Percentiles rank a stretch among this genome's conserved stretches.
Evolutionary conservation across 768 basidiomycete genomes (phyloP).

Genomic region (Boletus sp.): DNA sequence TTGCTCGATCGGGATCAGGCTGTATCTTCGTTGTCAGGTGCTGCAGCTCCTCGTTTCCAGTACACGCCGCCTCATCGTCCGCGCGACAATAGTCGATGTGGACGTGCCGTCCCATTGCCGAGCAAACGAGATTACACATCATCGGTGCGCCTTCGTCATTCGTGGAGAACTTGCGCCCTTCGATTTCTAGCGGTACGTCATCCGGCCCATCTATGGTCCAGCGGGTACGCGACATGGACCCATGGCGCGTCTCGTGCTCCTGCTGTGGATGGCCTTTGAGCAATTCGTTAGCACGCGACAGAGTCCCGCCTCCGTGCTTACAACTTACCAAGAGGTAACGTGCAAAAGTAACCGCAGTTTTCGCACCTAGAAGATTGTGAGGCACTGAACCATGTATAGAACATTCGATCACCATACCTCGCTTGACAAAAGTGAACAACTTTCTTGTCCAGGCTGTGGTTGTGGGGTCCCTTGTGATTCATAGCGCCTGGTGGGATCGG

Average conservation of each 20-base stretch:
- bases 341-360: conserved; percentile 58
- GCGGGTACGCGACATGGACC: conserved; percentile 55
- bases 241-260: conserved; percentile 62
- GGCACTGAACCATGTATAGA: neutral
- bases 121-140: conserved; percentile 58
- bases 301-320: accelerated
- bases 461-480: conserved; percentile 46
- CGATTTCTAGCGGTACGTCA: conserved; percentile 47
- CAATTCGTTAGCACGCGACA: neutral
- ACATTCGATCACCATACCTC: conserved; percentile 29
- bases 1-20: conserved; percentile 45
- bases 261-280: conserved; percentile 52
- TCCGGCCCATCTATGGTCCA: conserved; percentile 58
- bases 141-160: conserved; percentile 59
- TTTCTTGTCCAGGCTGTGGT: conserved; percentile 42
- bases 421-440: conserved; percentile 55
- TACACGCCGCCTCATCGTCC: conserved; percentile 35
- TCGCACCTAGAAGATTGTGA: conserved; percentile 38
- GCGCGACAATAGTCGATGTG: conserved; percentile 58
- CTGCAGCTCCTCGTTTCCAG: conserved; percentile 39
- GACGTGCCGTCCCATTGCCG: conserved; percentile 51
- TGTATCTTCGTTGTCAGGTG: conserved; percentile 43
- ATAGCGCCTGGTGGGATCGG: conserved; percentile 41
- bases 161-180: conserved; percentile 51
- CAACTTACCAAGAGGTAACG: conserved; percentile 48